Conservation (phyloP, 129 eudicot genomes). For the Solidago caesia region DNA sequence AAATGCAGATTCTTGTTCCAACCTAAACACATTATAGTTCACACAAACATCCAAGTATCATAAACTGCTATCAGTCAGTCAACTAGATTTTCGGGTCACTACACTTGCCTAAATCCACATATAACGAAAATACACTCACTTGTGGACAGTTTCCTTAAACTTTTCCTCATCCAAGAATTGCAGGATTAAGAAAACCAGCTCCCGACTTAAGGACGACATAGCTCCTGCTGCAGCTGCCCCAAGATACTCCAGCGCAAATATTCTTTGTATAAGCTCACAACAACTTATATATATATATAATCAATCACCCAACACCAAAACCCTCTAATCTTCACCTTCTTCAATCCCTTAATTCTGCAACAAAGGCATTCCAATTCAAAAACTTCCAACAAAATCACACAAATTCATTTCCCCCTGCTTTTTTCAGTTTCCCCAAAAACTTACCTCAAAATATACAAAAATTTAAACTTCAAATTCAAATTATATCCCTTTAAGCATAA, state of each 20-base stretch:
- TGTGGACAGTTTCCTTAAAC: constrained; percentile 82
- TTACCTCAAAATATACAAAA: constrained; percentile 4
- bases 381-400: background rate
- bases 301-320: constrained; percentile 16
- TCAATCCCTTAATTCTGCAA: constrained; percentile 12
- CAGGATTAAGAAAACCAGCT: constrained; percentile 84
- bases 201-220: constrained; percentile 89
- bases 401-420: constrained; percentile 12
- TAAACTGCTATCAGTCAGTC: constrained; percentile 6
- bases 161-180: constrained; percentile 90
- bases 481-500: background rate
- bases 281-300: constrained; percentile 4
- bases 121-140: constrained; percentile 45
- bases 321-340: constrained; percentile 17
- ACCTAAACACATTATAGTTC: constrained; percentile 37
- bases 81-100: background rate
- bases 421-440: constrained; percentile 5
- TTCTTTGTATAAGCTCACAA: constrained; percentile 20
- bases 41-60: constrained; percentile 13
- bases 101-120: background rate
- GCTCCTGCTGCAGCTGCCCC: constrained; percentile 77
- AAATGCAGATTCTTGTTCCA: constrained; percentile 90
- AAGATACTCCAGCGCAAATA: constrained; percentile 81
- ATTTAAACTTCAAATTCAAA: no score
- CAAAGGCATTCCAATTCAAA: constrained; percentile 19